Evolutionary conservation across 2,329 filamentous ascomycete species (phyloP), one percentile per base, ranked within the genome.

Genomic region (Knoxdaviesia capensis): DNA sequence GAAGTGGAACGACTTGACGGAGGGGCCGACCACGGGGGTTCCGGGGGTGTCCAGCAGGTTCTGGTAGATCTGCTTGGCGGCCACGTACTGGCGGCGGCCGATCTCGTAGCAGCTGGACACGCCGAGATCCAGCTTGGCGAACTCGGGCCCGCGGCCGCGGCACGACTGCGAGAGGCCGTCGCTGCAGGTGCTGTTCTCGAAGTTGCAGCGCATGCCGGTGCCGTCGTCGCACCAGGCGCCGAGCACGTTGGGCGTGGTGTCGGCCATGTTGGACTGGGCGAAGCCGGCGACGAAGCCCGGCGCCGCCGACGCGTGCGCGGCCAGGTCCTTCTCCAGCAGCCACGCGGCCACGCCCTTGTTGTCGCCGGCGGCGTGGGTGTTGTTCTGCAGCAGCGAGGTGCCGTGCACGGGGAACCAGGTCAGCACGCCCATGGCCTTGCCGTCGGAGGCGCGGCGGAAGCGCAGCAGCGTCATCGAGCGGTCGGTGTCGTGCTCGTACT

Each of bases 331-430:
- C 56, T 94, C 87, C 48, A 94, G 81, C 5, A 93, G 63, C 54
- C 80, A 80, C 0, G 87, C 82, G 2, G 88, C 87, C 6, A 94
- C 84, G 8, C 88, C 88, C 61, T 96, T 96, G 63, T 96, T 96
- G 57, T 96, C 88, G n/a, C 84, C 88, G 3, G 86, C 78, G 41
- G 90, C 74, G 9, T 94, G 67, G 0, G 86, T 94, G 59, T 94
- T 94, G 60, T 94, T 94, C 43, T 82, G 80, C 29, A 87, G 74
- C 58, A 94, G 73, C 1, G 85, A 93, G 0, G 88, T 96, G 39
- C 87, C 87, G 56, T 96, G 88, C 0, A 87, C 82, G 3, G 88
- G 75, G 56, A 88, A 94, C 83, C 87, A 96, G 10, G 84, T 90
- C 44, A 96, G 60, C 1, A 92, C 65, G 8, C 85, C 87, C 36